Evolutionary conservation across 306 rosid species (phyloP).

Genomic region (Prunus kanzakura): DNA sequence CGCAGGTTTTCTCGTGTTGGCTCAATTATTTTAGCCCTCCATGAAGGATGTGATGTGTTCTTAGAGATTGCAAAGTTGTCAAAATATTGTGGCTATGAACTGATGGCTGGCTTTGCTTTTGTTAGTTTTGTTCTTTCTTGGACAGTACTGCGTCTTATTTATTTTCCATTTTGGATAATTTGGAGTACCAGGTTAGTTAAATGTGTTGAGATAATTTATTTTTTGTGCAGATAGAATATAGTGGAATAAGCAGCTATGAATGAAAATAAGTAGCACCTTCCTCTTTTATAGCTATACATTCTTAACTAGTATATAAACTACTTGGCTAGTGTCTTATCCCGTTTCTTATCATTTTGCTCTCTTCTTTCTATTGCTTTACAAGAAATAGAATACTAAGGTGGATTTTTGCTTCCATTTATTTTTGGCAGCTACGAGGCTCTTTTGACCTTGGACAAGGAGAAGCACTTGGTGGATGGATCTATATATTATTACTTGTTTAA

Average conservation of each 20-base stretch:
- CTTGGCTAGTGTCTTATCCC: too few relatives aligned
- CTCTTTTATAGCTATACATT: too few relatives aligned
- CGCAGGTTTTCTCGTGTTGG: slow-evolving; percentile 37
- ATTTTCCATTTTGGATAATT: slow-evolving; percentile 35
- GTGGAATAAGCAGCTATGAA: neutral
- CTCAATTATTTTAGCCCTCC: slow-evolving; percentile 32
- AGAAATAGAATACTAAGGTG: neutral
- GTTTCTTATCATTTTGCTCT: neutral
- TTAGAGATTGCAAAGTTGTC: slow-evolving; percentile 37
- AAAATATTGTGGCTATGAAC: slow-evolving; percentile 32
- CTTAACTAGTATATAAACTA: too few relatives aligned
- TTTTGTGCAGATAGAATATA: neutral
- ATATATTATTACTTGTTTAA: slow-evolving; percentile 31
- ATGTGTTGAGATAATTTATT: neutral
- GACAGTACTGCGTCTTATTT: slow-evolving; percentile 34
- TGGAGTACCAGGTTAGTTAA: slow-evolving; percentile 38
- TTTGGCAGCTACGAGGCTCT: slow-evolving; percentile 33
- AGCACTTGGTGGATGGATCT: slow-evolving; percentile 20
- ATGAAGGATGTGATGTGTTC: slow-evolving; percentile 39
- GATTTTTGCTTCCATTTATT: slow-evolving; percentile 6
- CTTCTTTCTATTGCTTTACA: neutral
- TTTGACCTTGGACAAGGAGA: slow-evolving; percentile 28
- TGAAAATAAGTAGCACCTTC: too few relatives aligned
- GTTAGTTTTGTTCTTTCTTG: slow-evolving; percentile 27
- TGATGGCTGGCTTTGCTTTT: slow-evolving; percentile 17